Conservation (phyloP, 371 early-diverging fungal genomes). For the Globomyces sp. region DNA sequence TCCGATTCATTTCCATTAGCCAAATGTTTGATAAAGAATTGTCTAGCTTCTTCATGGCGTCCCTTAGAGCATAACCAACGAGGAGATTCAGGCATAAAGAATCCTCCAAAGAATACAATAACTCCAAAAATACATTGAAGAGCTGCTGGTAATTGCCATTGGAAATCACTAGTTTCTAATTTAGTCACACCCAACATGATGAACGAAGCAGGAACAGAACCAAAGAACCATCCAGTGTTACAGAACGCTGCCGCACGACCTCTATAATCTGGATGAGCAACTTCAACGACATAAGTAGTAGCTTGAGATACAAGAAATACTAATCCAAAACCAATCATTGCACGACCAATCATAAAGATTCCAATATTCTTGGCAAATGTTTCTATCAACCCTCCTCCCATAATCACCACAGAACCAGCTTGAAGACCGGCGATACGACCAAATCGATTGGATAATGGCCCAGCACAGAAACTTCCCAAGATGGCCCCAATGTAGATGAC, state of each 20-base stretch:
- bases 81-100: conserved; percentile 55
- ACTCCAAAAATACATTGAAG: conserved; percentile 46
- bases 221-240: conserved; percentile 38
- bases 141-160: conserved; percentile 46
- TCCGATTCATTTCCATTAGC: too few relatives aligned
- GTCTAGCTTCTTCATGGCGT: conserved; percentile 38
- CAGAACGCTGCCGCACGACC: conserved; percentile 34
- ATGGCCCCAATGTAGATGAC: conserved; percentile 47
- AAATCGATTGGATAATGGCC: conserved; percentile 28
- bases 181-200: conserved; percentile 6
- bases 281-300: conserved; percentile 53
- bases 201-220: conserved; percentile 23
- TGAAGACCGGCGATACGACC: conserved; percentile 50
- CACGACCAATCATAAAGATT: conserved; percentile 42
- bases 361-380: conserved; percentile 35
- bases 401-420: conserved; percentile 45
- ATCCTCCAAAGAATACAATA: conserved; percentile 44
- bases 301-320: conserved; percentile 47
- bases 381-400: conserved; percentile 46
- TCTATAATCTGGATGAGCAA: conserved; percentile 46
- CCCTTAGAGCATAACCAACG: conserved; percentile 50
- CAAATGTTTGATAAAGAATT: too few relatives aligned
- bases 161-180: conserved; percentile 29
- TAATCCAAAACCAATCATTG: conserved; percentile 52
- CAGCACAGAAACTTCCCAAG: conserved; percentile 33